A percentile compares a stretch with the other conserved stretches of the same genome.
These are phyloP conservation scores for Vaucheria bursata DNA, from an alignment of 352 stramenopile genomes.

Conservation along the genomic window DNA sequence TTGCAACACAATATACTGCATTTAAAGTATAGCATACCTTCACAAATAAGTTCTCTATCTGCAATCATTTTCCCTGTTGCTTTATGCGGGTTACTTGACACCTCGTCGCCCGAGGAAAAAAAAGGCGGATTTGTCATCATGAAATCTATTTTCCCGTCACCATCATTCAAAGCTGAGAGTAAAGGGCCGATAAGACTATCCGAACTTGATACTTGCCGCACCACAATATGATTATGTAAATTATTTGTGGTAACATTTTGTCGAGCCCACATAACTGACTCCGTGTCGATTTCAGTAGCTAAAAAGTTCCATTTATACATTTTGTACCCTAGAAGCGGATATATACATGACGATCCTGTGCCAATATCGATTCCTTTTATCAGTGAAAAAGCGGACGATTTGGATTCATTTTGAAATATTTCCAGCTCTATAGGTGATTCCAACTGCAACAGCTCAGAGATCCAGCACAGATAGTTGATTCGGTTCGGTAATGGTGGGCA, in stretches of 20 bases:
- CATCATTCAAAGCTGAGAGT: conserved; percentile 26
- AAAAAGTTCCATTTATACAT: conserved; percentile 70
- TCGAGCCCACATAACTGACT: conserved; percentile 65
- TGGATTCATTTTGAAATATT: conserved; percentile 51
- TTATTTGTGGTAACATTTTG: conserved; percentile 78
- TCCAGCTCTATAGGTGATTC: conserved; percentile 11
- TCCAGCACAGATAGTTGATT: conserved; percentile 91
- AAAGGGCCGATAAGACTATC: conserved; percentile 11
- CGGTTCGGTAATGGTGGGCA: conserved; percentile 81
- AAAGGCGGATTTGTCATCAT: conserved; percentile 95
- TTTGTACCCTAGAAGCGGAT: conserved; percentile 77
- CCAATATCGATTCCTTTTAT: conserved; percentile 80
- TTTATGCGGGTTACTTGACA: conserved; percentile 37
- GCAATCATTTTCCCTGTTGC: conserved; percentile 65
- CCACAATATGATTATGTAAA: conserved; percentile 47
- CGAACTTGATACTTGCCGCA: conserved; percentile 10
- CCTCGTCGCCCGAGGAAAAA: conserved; percentile 59
- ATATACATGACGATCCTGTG: conserved; percentile 87
- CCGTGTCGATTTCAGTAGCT: conserved; percentile 81
- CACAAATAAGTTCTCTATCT: conserved; percentile 16
- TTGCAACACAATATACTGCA: too few relatives aligned
- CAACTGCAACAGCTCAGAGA: conserved; percentile 78
- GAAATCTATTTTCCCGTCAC: conserved; percentile 68
- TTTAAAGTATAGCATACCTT: background rate
- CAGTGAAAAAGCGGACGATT: conserved; percentile 20